These are phyloP conservation scores for Taphrina pruni DNA, from an alignment of 1,139 yeast genomes.

Conservation along the genomic window DNA sequence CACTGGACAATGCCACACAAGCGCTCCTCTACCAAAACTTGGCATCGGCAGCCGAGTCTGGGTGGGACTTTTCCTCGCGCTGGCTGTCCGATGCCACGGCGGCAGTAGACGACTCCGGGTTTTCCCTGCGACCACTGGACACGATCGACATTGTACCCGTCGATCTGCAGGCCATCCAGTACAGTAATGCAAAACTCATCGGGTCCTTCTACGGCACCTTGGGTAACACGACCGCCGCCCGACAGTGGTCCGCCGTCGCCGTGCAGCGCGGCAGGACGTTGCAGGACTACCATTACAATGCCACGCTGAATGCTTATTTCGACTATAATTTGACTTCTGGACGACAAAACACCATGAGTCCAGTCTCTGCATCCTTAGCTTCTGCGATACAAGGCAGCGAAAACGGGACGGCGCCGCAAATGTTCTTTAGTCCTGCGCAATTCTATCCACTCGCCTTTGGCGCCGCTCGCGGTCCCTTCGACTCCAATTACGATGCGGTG, in stretches of 20 bases:
- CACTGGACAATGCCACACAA: slow-evolving; percentile 10
- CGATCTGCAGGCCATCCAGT: slow-evolving; percentile 39
- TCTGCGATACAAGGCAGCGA: too few species aligned
- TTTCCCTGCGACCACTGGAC: slow-evolving; percentile 32
- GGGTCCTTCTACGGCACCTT: slow-evolving; percentile 12
- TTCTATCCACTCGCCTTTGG: slow-evolving; percentile 40
- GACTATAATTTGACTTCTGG: slow-evolving; percentile 33
- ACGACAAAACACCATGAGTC: slow-evolving; percentile 10
- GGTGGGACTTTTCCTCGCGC: slow-evolving; percentile 41
- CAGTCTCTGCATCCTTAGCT: background rate
- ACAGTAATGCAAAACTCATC: slow-evolving; percentile 29
- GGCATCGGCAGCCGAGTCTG: slow-evolving; percentile 42
- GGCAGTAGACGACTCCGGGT: slow-evolving; percentile 19
- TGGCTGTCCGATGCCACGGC: slow-evolving; percentile 23
- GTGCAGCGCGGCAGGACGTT: slow-evolving; percentile 13
- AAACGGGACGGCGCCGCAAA: background rate
- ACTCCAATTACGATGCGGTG: slow-evolving; percentile 3
- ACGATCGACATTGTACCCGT: slow-evolving; percentile 37
- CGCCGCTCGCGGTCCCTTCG: slow-evolving; percentile 14
- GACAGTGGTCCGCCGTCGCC: slow-evolving; percentile 25
- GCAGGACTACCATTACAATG: slow-evolving; percentile 25
- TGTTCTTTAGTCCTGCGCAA: slow-evolving; percentile 23
- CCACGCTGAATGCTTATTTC: slow-evolving; percentile 21
- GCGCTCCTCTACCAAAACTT: slow-evolving; percentile 23
- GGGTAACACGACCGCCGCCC: slow-evolving; percentile 15